These are phyloP conservation scores for Diaporthe citriasiana DNA, from an alignment of 2,329 filamentous ascomycete genomes.

Conservation along the genomic window DNA sequence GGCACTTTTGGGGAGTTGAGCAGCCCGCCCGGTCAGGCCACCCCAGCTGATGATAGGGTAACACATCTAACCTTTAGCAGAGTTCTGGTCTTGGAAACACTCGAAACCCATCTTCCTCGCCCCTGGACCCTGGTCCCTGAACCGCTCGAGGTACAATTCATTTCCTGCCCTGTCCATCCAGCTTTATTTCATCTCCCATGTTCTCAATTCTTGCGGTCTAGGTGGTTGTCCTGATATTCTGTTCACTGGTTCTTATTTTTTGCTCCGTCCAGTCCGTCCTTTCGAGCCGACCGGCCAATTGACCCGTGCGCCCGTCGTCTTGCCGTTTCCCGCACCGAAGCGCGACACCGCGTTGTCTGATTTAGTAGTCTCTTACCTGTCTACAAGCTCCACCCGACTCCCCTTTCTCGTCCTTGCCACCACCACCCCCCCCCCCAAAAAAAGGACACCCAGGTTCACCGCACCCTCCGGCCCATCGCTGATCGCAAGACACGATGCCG, in stretches of 20 bases:
- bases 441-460: conserved; percentile 19
- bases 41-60: conserved; percentile 24
- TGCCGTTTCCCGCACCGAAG: conserved; percentile 9
- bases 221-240: conserved; percentile 5
- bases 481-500: conserved; percentile 71
- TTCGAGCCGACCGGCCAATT: conserved; percentile 5
- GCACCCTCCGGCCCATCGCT: conserved; percentile 8
- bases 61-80: not conserved
- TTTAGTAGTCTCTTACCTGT: conserved; percentile 1
- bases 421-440: too few relatives aligned
- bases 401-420: not conserved
- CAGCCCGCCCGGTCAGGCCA: conserved; percentile 29
- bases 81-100: not conserved
- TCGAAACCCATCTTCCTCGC: conserved; percentile 24
- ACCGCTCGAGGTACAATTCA: conserved; percentile 17
- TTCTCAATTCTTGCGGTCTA: not conserved
- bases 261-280: not conserved
- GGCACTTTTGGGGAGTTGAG: not conserved
- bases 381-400: conserved; percentile 12
- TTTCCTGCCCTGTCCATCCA: conserved; percentile 28
- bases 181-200: conserved; percentile 14
- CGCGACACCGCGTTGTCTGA: conserved; percentile 35
- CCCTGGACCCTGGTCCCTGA: conserved; percentile 17
- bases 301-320: conserved; percentile 33
- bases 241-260: not conserved